Conservation (phyloP, 2,329 filamentous ascomycete genomes). For the Colletotrichum gloeosporioides region DNA sequence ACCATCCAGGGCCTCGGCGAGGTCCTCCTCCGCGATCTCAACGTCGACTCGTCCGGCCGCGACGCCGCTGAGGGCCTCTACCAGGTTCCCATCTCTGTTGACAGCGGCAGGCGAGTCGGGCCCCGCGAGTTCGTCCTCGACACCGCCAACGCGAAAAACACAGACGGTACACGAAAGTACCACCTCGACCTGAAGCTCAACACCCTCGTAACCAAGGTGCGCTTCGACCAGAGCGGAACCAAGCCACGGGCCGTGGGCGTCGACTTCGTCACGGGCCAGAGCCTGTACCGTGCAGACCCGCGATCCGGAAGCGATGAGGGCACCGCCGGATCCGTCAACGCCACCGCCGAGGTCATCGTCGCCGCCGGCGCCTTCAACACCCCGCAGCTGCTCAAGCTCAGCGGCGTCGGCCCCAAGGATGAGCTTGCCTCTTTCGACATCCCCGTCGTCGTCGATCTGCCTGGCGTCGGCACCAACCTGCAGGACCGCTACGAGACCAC, state of each 20-base stretch:
- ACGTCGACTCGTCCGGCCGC: constrained; percentile 27
- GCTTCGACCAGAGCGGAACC: constrained; percentile 40
- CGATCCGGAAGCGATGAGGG: constrained; percentile 32
- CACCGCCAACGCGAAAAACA: constrained; percentile 49
- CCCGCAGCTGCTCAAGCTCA: constrained; percentile 51
- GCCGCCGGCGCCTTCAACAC: constrained; percentile 52
- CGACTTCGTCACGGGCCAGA: constrained; percentile 45
- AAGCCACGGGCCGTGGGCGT: constrained; percentile 45
- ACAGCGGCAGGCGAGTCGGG: constrained; percentile 47
- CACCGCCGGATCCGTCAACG: constrained; percentile 31
- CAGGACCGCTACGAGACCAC: constrained; percentile 33
- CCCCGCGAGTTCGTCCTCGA: constrained; percentile 57
- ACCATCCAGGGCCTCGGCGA: constrained; percentile 30
- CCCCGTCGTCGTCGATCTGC: constrained; percentile 58
- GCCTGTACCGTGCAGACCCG: constrained; percentile 48
- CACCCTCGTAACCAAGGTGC: constrained; percentile 44
- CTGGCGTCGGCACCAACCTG: constrained; percentile 65
- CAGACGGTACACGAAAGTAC: constrained; percentile 50
- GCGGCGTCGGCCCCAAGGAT: constrained; percentile 45
- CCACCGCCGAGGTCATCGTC: constrained; percentile 51
- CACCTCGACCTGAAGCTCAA: constrained; percentile 38
- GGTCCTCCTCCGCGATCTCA: constrained; percentile 33
- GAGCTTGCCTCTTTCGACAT: constrained; percentile 51
- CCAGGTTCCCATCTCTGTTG: constrained; percentile 57
- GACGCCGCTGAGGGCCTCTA: constrained; percentile 38